Evolutionary conservation across 345 rosid genomes (phyloP).

Genomic region (Syzygium aromaticum): DNA sequence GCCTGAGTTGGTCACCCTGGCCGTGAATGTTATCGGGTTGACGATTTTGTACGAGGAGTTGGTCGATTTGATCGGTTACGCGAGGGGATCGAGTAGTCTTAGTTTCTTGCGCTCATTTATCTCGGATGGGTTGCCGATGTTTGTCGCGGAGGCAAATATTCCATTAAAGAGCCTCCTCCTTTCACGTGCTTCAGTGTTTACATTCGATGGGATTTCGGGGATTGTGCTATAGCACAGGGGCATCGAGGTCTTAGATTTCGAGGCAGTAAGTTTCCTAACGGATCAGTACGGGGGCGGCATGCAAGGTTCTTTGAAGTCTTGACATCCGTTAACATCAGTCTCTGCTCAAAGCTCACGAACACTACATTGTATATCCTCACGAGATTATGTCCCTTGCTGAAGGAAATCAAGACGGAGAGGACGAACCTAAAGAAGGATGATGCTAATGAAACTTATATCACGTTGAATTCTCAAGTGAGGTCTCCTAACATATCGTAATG

Average conservation of each 20-base stretch:
- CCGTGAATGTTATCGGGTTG: slow-evolving; percentile 28
- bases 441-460: not conserved
- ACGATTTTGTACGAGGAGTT: slow-evolving; percentile 20
- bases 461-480: slow-evolving; percentile 27
- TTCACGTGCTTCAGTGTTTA: slow-evolving; percentile 32
- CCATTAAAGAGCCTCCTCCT: slow-evolving; percentile 46
- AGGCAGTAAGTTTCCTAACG: slow-evolving; percentile 48
- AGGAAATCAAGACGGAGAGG: slow-evolving; percentile 43
- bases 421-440: slow-evolving; percentile 53
- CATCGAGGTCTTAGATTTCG: slow-evolving; percentile 46
- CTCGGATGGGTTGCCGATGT: slow-evolving; percentile 38
- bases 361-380: slow-evolving; percentile 32
- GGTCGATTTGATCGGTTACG: slow-evolving; percentile 26
- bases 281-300: slow-evolving; percentile 28
- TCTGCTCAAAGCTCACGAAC: slow-evolving; percentile 50
- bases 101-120: slow-evolving; percentile 49
- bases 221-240: slow-evolving; percentile 28
- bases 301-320: slow-evolving; percentile 22
- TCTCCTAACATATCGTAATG: slow-evolving; percentile 35
- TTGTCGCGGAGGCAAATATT: slow-evolving; percentile 42
- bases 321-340: slow-evolving; percentile 36
- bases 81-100: slow-evolving; percentile 31
- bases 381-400: slow-evolving; percentile 35
- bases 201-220: slow-evolving; percentile 30
- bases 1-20: slow-evolving; percentile 29